These are phyloP conservation scores for Cyberlindnera bimundalis DNA, from an alignment of 805 yeast genomes.

Conservation along the genomic window DNA sequence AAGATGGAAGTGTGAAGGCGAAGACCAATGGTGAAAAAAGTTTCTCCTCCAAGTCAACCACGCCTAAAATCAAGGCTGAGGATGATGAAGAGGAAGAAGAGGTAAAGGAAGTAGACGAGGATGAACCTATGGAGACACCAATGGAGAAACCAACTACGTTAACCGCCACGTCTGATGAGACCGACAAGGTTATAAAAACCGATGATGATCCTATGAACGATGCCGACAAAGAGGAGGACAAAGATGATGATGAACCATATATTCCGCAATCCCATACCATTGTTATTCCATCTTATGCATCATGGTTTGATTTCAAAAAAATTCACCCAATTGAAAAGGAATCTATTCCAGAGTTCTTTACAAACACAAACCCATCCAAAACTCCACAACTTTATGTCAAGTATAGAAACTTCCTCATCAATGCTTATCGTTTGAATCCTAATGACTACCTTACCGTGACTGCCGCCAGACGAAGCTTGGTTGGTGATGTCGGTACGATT, in stretches of 20 bases:
- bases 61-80: constrained; percentile 20
- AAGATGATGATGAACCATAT: constrained; percentile 22
- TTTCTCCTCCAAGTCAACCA: constrained; percentile 4
- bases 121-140: constrained; percentile 2
- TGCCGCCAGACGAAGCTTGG: constrained; percentile 84
- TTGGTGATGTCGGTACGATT: constrained; percentile 88
- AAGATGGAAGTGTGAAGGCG: constrained; percentile 3
- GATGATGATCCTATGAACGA: constrained; percentile 6
- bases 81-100: constrained; percentile 13
- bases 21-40: too few species aligned
- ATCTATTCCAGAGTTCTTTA: constrained; percentile 86
- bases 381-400: constrained; percentile 78
- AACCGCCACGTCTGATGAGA: constrained; percentile 8
- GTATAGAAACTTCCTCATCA: constrained; percentile 85
- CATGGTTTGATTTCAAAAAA: constrained; percentile 77
- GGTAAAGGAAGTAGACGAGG: constrained; percentile 10
- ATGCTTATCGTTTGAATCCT: constrained; percentile 84
- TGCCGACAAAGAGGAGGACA: constrained; percentile 10
- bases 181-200: not conserved
- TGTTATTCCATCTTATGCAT: constrained; percentile 80
- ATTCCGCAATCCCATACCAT: constrained; percentile 74
- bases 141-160: not conserved
- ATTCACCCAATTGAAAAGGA: constrained; percentile 77
- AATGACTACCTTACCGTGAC: constrained; percentile 87
- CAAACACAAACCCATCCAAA: constrained; percentile 65